phyloP scores from a whole-genome alignment of 2,329 filamentous ascomycete genomes.

The Calonectria hawksworthii region DNA sequence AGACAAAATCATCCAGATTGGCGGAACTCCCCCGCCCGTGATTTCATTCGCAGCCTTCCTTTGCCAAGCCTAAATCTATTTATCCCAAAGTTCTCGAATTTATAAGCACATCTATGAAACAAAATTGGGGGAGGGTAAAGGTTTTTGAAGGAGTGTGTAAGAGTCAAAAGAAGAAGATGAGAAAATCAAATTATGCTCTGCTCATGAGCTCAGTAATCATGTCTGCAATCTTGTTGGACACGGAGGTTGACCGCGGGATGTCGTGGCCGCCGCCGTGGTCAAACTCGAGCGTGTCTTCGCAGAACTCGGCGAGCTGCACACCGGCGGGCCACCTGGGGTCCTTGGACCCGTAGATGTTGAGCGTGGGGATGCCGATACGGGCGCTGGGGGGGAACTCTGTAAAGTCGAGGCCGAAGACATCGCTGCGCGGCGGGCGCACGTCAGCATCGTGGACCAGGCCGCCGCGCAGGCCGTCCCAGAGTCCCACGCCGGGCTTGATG shows the following conservation, averaged over 20 bases:
- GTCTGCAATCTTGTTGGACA: constrained; percentile 12
- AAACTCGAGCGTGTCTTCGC: constrained; percentile 6
- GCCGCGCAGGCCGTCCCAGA: constrained; percentile 2
- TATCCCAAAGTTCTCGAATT: not conserved
- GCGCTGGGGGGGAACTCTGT: constrained; percentile 6
- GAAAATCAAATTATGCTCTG: not conserved
- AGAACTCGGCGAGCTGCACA: constrained; percentile 13
- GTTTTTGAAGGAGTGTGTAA: not conserved
- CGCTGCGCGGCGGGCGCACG: not conserved
- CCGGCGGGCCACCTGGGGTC: constrained; percentile 15
- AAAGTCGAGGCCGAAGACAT: constrained; percentile 18
- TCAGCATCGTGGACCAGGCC: constrained; percentile 1
- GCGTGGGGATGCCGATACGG: constrained; percentile 9
- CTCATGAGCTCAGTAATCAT: constrained; percentile 7
- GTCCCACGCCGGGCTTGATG: constrained; percentile 11
- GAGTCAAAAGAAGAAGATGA: not conserved
- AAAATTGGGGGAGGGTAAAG: not conserved
- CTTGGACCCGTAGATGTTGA: constrained; percentile 18
- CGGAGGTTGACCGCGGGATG: not conserved
- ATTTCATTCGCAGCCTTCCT: not conserved
- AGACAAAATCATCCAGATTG: not conserved
- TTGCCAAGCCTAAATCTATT: not conserved
- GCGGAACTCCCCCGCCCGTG: not conserved
- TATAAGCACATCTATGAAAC: not conserved
- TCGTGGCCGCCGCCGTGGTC: constrained; percentile 20